Evolutionary conservation across 257 asterid species (phyloP).

Genomic region (Capsicum chinense): DNA sequence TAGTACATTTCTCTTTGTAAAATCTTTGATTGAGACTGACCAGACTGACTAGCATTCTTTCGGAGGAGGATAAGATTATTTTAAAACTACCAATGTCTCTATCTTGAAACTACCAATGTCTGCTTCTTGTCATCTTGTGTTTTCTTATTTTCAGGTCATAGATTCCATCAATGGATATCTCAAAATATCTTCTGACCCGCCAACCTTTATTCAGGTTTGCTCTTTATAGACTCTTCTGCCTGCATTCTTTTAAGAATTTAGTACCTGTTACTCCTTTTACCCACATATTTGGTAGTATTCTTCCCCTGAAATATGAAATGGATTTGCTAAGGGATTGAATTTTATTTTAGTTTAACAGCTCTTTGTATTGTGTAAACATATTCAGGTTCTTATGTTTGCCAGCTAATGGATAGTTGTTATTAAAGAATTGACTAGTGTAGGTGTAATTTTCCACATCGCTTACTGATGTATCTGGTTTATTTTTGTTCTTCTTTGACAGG

Average conservation of each 20-base stretch:
- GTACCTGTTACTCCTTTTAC: not conserved
- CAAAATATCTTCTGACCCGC: conserved; percentile 70
- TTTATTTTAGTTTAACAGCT: not conserved
- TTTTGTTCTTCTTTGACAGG: conserved; percentile 46
- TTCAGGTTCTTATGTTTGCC: conserved; percentile 42
- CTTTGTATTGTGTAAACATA: not conserved
- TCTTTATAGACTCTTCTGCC: not conserved
- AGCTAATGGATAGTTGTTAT: conserved; percentile 24
- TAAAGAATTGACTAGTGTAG: conserved; percentile 39
- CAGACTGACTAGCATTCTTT: not conserved
- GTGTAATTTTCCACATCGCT: not conserved
- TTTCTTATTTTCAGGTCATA: conserved; percentile 58
- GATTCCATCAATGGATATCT: conserved; percentile 66
- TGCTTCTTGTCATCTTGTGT: not conserved
- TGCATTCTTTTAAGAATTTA: not conserved
- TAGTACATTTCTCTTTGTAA: not conserved
- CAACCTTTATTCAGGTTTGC: conserved; percentile 79
- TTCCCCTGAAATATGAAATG: not conserved
- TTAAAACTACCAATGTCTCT: not conserved
- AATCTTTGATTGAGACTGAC: not conserved
- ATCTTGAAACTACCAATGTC: not conserved
- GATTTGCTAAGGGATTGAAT: not conserved
- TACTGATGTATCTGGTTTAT: not conserved
- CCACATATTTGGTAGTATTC: not conserved
- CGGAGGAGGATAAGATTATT: not conserved